Conservation (phyloP, 495 filamentous ascomycete species). For the Cryomyces minteri region DNA sequence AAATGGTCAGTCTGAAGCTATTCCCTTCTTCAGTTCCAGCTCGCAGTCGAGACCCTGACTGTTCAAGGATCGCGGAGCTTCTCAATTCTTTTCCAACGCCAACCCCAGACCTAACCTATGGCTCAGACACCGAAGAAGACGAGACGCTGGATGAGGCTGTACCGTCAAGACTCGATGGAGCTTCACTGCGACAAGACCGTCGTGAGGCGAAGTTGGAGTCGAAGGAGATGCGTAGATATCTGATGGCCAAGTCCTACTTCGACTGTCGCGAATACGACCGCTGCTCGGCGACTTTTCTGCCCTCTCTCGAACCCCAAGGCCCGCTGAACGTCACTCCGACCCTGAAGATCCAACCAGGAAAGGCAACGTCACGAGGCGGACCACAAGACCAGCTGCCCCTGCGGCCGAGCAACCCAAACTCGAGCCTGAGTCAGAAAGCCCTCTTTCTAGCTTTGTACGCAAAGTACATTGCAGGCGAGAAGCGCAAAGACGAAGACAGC, state of each 20-base stretch:
- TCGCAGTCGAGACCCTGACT: constrained; percentile 1
- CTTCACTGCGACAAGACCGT: constrained; percentile 31
- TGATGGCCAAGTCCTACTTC: constrained; percentile 88
- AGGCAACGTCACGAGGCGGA: constrained; percentile 34
- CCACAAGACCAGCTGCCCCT: constrained; percentile 19
- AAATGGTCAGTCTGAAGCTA: constrained; percentile 56
- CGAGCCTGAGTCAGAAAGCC: constrained; percentile 63
- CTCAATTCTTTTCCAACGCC: constrained; percentile 51
- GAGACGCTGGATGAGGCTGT: constrained; percentile 33
- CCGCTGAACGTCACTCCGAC: constrained; percentile 30
- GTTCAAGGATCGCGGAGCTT: constrained; percentile 77
- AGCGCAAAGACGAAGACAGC: constrained; percentile 85
- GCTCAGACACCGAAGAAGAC: constrained; percentile 36
- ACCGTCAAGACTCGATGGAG: neutral
- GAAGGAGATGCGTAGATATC: constrained; percentile 60
- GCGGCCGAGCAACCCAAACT: constrained; percentile 24
- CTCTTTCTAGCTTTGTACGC: constrained; percentile 89
- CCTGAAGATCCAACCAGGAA: constrained; percentile 16
- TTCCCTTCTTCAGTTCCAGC: neutral
- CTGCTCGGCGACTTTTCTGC: constrained; percentile 78
- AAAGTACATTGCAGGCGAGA: constrained; percentile 84
- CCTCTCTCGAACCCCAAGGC: constrained; percentile 46
- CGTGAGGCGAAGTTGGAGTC: constrained; percentile 63
- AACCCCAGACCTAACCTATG: constrained; percentile 19
- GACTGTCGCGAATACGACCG: constrained; percentile 93